Evolutionary conservation across 2,329 filamentous ascomycete genomes (phyloP), one percentile per base, ranked within the genome.

Genomic region (Sordariomycetes sp.): DNA sequence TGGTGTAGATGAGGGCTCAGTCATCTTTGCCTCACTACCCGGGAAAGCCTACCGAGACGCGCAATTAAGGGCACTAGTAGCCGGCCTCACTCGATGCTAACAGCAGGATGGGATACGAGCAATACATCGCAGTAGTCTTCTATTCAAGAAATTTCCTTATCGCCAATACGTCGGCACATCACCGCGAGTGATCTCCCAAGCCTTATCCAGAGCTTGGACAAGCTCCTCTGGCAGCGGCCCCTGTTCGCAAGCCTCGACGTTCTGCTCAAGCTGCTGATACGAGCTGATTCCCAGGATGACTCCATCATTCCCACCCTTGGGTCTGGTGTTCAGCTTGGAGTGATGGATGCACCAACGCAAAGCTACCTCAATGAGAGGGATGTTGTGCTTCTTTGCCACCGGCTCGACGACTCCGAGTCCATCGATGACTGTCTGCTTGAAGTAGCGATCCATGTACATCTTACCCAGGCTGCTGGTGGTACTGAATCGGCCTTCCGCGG

Each of bases 211-310:
- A 20, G 34, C 26, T 16, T 35, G 18, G 3, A 35, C 34, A 6
- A 35, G 26, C 16, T 25, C 20, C 10, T 35, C 34, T 15, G 34
- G 34, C 27, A 35, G 25, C n/a, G 34, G 34, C 7, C 34, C 34
- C 15, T 30, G 21, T 19, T 38, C 49, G 5, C 55, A 47, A 12
- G 59, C 51, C 34, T 66, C 61, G 21, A 68, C 60, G 18, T 41
- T 55, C 37, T 67, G 65, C 27, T 58, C 64, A 6, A 68, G 50
- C 16, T 62, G 62, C 41, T 63, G 64, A 1, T 59, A 63, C 3
- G 34, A 45, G 46, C 34, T 35, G 28, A 35, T 35, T 8, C 34
- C 34, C 14, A 35, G 15, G 17, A 35, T 36, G 5, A 24, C 17
- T 21, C 30, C 33, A 21, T 35, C 34, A 26, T 32, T 33, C 20